These are phyloP conservation scores for Leccinum aurantiacum DNA, from an alignment of 768 basidiomycete species.

Conservation along the genomic window DNA sequence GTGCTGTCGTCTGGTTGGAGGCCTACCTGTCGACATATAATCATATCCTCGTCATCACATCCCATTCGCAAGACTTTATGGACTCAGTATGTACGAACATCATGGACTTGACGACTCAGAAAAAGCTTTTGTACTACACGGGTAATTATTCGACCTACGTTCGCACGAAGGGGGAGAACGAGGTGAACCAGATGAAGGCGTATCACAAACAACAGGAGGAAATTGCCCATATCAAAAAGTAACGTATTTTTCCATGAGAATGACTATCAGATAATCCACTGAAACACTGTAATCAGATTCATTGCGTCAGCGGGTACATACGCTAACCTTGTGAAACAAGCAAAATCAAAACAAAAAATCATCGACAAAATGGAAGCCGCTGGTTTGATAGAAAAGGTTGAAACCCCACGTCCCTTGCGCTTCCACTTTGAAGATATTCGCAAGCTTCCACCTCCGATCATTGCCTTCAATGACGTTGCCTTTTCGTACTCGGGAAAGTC, in stretches of 20 bases:
- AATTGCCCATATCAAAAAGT: slow-evolving; percentile 98
- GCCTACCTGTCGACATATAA: slow-evolving; percentile 98
- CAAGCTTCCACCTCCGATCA: slow-evolving; percentile 94
- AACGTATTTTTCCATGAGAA: slow-evolving; percentile 19
- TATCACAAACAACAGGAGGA: slow-evolving; percentile 99
- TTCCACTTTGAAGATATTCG: slow-evolving; percentile 97
- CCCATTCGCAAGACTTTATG: slow-evolving; percentile 99
- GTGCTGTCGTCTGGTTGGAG: slow-evolving; percentile 98
- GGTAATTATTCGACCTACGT: slow-evolving; percentile 99
- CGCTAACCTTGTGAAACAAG: slow-evolving; percentile 97
- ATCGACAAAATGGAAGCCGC: slow-evolving; percentile 99
- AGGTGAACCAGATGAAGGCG: slow-evolving; percentile 99
- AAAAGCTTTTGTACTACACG: slow-evolving; percentile 91
- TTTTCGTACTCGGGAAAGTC: slow-evolving; percentile 94
- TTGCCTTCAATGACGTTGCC: slow-evolving; percentile 92
- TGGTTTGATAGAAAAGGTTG: slow-evolving; percentile 91
- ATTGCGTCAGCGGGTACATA: slow-evolving; percentile 99
- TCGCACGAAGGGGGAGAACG: slow-evolving; percentile 94
- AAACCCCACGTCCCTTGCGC: slow-evolving; percentile 65
- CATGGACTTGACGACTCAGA: slow-evolving; percentile 92
- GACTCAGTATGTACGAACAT: slow-evolving; percentile 96
- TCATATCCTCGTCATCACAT: slow-evolving; percentile 96
- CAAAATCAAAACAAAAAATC: slow-evolving; percentile 99
- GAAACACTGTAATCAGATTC: slow-evolving; percentile 53
- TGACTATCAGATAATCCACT: slow-evolving; percentile 7